Evolutionary conservation across 1,284 basidiomycete genomes (phyloP), one percentile per base, ranked within the genome.

Genomic region (Volvariella surrecta): DNA sequence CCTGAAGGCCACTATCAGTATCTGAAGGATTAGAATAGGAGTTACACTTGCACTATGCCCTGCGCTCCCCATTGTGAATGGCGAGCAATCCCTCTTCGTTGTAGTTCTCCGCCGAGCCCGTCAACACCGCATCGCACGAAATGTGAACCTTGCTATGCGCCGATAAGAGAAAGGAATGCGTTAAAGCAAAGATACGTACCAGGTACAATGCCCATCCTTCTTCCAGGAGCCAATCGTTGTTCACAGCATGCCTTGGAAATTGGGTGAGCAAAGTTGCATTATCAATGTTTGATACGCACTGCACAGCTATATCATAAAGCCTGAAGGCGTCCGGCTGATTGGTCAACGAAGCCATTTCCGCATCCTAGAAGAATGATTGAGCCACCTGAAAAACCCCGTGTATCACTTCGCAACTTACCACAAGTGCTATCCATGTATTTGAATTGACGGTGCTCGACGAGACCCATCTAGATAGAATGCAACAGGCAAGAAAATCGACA

Each of bases 31-130:
- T 1, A 9, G 22, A 42, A 18, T 24, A 3, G 38, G 16, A 20
- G 45, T 28, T 24, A 16, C 10, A 63, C 76, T 48, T 62, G 82
- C 80, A 79, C 79, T 48, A 83, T 76, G 21, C 80, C 81, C 45
- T 72, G 71, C 18, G 82, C 81, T 17, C 81, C 81, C 81, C 79
- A 83, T 54, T 82, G 79, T 4, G 71, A 62, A 52, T 83, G 79
- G 9, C 77, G 67, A 2, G 74, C 61, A 44, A 83, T 79, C 1
- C 77, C 81, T 32, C 80, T 71, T 32, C 73, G 64, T 45, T 82
- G 81, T 10, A 84, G 60, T 52, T 83, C 82, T 39, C 65, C 66
- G 10, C 81, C 81, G 2, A 83, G 62, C 4, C 74, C 72, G 55
- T 79, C 76, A 2, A 84, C 76, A 2, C 78, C 79, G 50, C 71